Percentiles rank a stretch among this genome's conserved stretches.
Conservation (phyloP, 176 grass and related monocot species). For the Leersia perrieri region DNA sequence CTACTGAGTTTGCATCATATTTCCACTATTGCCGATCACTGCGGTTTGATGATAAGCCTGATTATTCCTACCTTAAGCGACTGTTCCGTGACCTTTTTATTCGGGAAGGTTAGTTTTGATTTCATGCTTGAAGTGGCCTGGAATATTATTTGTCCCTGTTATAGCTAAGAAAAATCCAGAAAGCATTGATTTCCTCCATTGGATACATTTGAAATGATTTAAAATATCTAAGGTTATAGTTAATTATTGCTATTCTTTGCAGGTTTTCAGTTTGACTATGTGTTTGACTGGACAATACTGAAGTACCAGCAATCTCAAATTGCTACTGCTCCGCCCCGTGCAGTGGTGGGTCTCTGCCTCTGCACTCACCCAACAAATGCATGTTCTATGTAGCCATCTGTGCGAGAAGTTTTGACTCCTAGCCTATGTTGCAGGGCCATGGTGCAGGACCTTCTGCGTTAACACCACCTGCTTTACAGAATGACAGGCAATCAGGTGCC, state of each 20-base stretch:
- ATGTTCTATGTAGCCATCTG: constrained; percentile 6
- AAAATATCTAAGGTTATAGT: not conserved
- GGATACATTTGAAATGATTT: not conserved
- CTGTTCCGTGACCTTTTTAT: constrained; percentile 98
- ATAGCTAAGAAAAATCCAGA: not conserved
- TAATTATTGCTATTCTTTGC: constrained; percentile 32
- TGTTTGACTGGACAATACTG: constrained; percentile 98
- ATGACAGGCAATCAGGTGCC: constrained; percentile 84
- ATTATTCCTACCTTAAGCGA: constrained; percentile 96
- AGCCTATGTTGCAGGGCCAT: constrained; percentile 50
- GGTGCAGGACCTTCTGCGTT: constrained; percentile 77
- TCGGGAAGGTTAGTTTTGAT: constrained; percentile 66
- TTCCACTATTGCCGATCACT: constrained; percentile 95
- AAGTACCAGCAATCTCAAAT: constrained; percentile 98
- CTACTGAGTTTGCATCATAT: constrained; percentile 91
- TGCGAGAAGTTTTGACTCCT: constrained; percentile 15
- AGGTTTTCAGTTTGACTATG: constrained; percentile 99
- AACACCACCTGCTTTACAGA: constrained; percentile 54
- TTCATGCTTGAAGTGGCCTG: not conserved
- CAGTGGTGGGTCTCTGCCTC: constrained; percentile 40
- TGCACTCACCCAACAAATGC: not conserved
- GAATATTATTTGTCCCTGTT: not conserved
- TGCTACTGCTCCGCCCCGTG: constrained; percentile 70
- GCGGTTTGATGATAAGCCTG: constrained; percentile 89
- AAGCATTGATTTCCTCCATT: not conserved